Base-by-base conservation (phyloP, 169 alveolate genomes). In the Plasmodium malariae region DNA sequence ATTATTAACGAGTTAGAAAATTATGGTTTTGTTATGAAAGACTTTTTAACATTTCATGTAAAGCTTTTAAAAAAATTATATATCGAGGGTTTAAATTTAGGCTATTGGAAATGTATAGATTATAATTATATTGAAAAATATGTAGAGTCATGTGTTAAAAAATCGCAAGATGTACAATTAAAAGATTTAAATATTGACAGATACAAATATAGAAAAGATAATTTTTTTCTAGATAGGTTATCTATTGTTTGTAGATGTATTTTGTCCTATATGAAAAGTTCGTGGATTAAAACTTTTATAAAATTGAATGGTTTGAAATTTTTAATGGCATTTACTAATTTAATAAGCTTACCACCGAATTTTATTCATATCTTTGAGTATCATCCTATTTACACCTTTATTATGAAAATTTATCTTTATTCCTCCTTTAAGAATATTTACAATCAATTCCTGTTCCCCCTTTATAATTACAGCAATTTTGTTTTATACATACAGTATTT, bases 1-100 rank as follows among this genome's bases (percentile, higher is more conserved):
- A 83, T 83, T 24, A 69, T 69, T 43, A 83, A 83, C 51, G 91
- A 83, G 63, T 19, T 83, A 71, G 91, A 83, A 60, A 83, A 83
- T 28, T 83, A 83, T 48, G 91, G 91, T 6, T 83, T 83, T 57
- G 71, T 54, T 0, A 68, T 83, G 85, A 83, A 60, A 68, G 91
- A 83, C 19, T 83, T 67, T 32, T 40, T 69, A 51, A 34, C 62
- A 40, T 65, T 83, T 24, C 91, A 83, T 30, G 62, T 83, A 26
- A 83, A 67, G n/a, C 68, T 83, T 37, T 54, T 83, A 45, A 83
- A 83, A 48, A 69, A 68, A 54, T 37, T 83, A 54, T 83, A 67
- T 51, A 3, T 83, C 4, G 85, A 83, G 59, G 91, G 91, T 2
- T 17, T 83, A 17, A 83, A 68, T 54, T 67, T 83, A 59, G 86